Evolutionary conservation across 352 stramenopile species (phyloP), one percentile per base, ranked within the genome.

Genomic region (Globisporangium solare): DNA sequence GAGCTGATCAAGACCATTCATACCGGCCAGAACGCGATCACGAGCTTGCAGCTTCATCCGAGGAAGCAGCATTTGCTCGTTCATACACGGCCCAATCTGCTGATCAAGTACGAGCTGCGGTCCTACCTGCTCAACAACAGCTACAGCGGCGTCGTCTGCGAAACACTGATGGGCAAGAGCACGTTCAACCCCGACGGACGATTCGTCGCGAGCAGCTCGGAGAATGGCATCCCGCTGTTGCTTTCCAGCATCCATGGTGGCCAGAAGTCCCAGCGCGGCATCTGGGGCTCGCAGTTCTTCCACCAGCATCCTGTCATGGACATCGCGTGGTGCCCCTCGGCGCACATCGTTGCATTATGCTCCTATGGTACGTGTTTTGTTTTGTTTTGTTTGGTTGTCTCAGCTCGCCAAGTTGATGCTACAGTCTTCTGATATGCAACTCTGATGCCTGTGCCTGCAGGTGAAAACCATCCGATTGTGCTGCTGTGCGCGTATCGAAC

Each of bases 71-170:
- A 89, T 35, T 56, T 91, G 51, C 64, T 92, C 22, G 80, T 84
- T 11, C 70, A 88, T 31, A 76, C 79, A 2, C 80, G 88, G 37
- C 76, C 74, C 3, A 84, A 80, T 37, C 57, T 61, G 8, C 60
- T 93, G 32, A 69, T 89, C 11, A 79, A 91, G 54, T 90, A 86
- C 55, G 80, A 93, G 35, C 50, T 89, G 43, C 79, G 80, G 3
- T 89, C 80, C 7, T 93, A 84, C 53, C 47, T 91, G 47, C 55
- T 91, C 10, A 84, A 89, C 68, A 90, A 86, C 48, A 82, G 64
- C 53, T 89, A 89, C 56, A 47, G 63, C 2, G 76, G 80, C 11
- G 56, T 90, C 3, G 50, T 52, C 20, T 87, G 73, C 39, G 62
- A 87, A 47, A 63, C 68, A 3, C 56, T 82, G 24, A 56, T 87